A percentile compares a stretch with the other conserved stretches of the same genome.
phyloP scores from a whole-genome alignment of 306 rosid species.

The Vigna trinervia region DNA sequence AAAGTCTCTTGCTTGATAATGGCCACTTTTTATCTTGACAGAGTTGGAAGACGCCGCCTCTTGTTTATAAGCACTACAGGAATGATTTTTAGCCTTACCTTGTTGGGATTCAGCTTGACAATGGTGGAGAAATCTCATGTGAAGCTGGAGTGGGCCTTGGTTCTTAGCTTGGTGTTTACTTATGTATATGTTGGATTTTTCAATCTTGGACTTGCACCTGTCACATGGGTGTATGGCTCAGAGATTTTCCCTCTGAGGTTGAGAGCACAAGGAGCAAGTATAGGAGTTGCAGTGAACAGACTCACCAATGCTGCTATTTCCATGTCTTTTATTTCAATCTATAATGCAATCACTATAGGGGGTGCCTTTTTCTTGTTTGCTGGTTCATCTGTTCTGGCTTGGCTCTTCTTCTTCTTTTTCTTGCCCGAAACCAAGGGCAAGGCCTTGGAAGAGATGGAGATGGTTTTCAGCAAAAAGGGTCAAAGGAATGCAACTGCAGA shows the following conservation, averaged over 20 bases:
- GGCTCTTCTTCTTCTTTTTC: conserved; percentile 62
- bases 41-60: conserved; percentile 58
- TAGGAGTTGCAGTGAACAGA: conserved; percentile 78
- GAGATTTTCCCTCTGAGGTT: conserved; percentile 75
- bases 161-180: conserved; percentile 51
- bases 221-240: conserved; percentile 74
- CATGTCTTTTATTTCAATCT: conserved; percentile 63
- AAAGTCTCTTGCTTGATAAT: conserved; percentile 53
- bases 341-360: conserved; percentile 70
- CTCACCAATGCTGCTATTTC: conserved; percentile 62
- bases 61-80: conserved; percentile 63
- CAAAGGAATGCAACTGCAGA: not conserved
- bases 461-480: conserved; percentile 46
- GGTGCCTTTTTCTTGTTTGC: conserved; percentile 72
- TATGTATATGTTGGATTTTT: conserved; percentile 61
- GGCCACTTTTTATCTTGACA: conserved; percentile 60
- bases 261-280: conserved; percentile 69
- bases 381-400: conserved; percentile 57
- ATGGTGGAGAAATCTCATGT: conserved; percentile 48
- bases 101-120: conserved; percentile 61
- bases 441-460: conserved; percentile 78
- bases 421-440: conserved; percentile 77
- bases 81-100: conserved; percentile 46
- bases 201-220: conserved; percentile 70
- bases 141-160: conserved; percentile 57